Evolutionary conservation across 2,329 filamentous ascomycete species (phyloP).

Genomic region (Karstenula rhodostoma): DNA sequence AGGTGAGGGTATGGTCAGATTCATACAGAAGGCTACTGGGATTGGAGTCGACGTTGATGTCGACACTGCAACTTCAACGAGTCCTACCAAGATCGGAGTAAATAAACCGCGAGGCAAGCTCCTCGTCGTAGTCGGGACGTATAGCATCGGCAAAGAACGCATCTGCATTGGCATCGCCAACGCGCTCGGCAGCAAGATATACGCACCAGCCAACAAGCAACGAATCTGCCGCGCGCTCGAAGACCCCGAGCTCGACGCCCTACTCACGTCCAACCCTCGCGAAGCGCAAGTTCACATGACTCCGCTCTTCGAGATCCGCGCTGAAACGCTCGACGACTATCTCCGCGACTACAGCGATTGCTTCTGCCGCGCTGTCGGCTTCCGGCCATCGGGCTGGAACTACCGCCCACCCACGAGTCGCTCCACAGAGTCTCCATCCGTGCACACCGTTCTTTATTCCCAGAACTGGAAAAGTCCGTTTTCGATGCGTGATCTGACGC

Average conservation of each 20-base stretch:
- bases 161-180: slow-evolving; percentile 92
- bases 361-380: slow-evolving; percentile 87
- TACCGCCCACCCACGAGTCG: slow-evolving; percentile 77
- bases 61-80: slow-evolving; percentile 31
- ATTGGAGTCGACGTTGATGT: slow-evolving; percentile 43
- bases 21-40: slow-evolving; percentile 60
- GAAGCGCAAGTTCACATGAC: slow-evolving; percentile 99
- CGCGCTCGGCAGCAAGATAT: slow-evolving; percentile 88
- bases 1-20: slow-evolving; percentile 69
- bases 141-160: slow-evolving; percentile 97
- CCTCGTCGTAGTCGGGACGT: slow-evolving; percentile 92
- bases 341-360: slow-evolving; percentile 79
- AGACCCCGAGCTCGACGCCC: slow-evolving; percentile 78
- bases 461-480: slow-evolving; percentile 81
- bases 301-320: slow-evolving; percentile 89
- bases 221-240: slow-evolving; percentile 84
- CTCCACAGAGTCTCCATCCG: slow-evolving; percentile 67
- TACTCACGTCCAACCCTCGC: slow-evolving; percentile 80
- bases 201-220: slow-evolving; percentile 82
- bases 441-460: slow-evolving; percentile 71
- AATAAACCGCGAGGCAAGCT: slow-evolving; percentile 69
- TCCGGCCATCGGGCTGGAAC: slow-evolving; percentile 93
- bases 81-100: slow-evolving; percentile 18
- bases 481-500: slow-evolving; percentile 73
- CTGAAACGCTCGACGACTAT: slow-evolving; percentile 91